Conservation (phyloP, 2,329 filamentous ascomycete genomes). For the Verticillium klebahnii region DNA sequence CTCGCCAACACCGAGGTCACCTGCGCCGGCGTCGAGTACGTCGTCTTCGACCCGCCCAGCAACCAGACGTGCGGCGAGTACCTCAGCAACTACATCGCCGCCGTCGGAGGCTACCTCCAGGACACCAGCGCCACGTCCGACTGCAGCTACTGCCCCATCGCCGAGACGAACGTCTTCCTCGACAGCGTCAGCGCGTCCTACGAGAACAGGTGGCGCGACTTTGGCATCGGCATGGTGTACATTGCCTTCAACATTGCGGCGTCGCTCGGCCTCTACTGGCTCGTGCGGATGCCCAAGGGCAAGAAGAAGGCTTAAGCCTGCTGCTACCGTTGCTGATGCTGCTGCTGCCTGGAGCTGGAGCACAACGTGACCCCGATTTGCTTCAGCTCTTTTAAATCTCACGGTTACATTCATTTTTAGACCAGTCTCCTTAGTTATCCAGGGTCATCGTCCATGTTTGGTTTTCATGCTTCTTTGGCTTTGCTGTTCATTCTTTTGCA, state of each 20-base stretch:
- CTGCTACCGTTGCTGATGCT: neutral
- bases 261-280: slow-evolving; percentile 53
- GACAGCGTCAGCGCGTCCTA: slow-evolving; percentile 46
- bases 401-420: neutral
- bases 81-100: slow-evolving; percentile 42
- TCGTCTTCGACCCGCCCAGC: slow-evolving; percentile 56
- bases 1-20: slow-evolving; percentile 61
- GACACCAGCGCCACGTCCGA: slow-evolving; percentile 38
- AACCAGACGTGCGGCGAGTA: slow-evolving; percentile 59
- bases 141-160: slow-evolving; percentile 53
- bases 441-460: neutral
- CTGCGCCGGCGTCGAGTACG: slow-evolving; percentile 67
- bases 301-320: slow-evolving; percentile 16
- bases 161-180: slow-evolving; percentile 48
- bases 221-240: slow-evolving; percentile 58
- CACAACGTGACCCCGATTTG: neutral
- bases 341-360: neutral
- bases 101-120: slow-evolving; percentile 47
- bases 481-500: neutral
- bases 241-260: slow-evolving; percentile 53
- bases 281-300: slow-evolving; percentile 41
- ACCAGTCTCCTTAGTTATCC: neutral
- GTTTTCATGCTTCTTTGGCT: neutral
- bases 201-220: slow-evolving; percentile 62
- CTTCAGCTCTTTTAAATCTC: neutral